Percentiles rank a stretch among this genome's conserved stretches.
Evolutionary conservation across 1,284 basidiomycete species (phyloP).

Genomic region (Microbotryum intermedium): DNA sequence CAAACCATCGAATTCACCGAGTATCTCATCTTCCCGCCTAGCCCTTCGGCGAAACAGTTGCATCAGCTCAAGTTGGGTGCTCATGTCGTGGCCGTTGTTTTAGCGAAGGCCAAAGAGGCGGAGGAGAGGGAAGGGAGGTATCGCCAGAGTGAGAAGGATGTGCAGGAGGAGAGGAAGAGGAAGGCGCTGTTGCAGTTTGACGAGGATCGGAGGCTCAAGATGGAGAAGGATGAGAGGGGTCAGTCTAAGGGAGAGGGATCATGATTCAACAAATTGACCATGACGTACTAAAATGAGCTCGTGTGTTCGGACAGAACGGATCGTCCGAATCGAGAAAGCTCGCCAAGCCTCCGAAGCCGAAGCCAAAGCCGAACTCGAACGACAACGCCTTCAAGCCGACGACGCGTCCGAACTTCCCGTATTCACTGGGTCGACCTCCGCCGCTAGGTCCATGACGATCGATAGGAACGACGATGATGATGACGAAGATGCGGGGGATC

Average conservation of each 20-base stretch:
- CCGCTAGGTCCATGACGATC: not conserved
- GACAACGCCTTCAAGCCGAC: not conserved
- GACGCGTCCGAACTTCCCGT: not conserved
- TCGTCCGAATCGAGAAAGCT: not conserved
- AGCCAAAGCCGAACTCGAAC: not conserved
- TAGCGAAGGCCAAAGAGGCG: conserved; percentile 12
- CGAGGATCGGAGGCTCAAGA: conserved; percentile 18
- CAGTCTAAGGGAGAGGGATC: not conserved
- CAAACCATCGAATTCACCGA: conserved; percentile 8
- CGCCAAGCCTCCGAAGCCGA: not conserved
- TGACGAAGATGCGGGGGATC: not conserved
- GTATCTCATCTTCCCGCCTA: conserved; percentile 8
- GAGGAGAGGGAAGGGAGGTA: conserved; percentile 21
- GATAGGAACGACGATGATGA: not conserved
- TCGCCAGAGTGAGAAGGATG: conserved; percentile 17
- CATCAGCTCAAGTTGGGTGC: conserved; percentile 1
- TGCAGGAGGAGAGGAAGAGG: conserved; percentile 11
- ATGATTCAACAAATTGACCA: too few relatives aligned
- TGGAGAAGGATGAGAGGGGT: conserved; percentile 21
- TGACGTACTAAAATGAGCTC: conserved; percentile 2
- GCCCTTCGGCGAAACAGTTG: conserved; percentile 8
- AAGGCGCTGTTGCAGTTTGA: conserved; percentile 20
- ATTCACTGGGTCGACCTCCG: not conserved
- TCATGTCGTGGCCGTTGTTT: conserved; percentile 3
- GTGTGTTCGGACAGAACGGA: not conserved